These are phyloP conservation scores for Fistulinella cinereoalba DNA, from an alignment of 1,284 basidiomycete species.

Conservation along the genomic window DNA sequence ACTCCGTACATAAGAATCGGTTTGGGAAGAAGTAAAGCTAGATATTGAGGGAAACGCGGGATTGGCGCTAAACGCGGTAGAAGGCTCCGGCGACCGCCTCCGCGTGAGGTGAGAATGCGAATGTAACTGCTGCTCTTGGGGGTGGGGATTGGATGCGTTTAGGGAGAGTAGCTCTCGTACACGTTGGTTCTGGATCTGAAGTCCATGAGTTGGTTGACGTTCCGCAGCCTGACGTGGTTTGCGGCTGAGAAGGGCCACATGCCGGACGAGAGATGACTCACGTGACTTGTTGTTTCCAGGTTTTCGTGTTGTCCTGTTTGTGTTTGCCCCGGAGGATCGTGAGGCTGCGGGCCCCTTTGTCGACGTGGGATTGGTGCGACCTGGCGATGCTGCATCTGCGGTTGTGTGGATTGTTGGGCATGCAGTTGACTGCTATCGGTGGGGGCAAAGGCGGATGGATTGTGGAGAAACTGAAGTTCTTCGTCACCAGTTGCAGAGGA, in stretches of 20 bases:
- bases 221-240: background rate
- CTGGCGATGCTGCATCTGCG: conserved; percentile 11
- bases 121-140: background rate
- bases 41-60: conserved; percentile 8
- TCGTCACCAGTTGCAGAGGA: background rate
- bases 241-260: background rate
- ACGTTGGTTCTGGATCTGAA: conserved; percentile 19
- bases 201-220: conserved; percentile 2
- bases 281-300: conserved; percentile 2
- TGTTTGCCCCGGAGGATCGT: background rate
- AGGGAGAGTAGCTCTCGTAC: conserved; percentile 29
- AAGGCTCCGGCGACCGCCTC: conserved; percentile 4
- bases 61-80: background rate
- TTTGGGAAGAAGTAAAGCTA: conserved; percentile 1
- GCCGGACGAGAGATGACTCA: conserved; percentile 1
- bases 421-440: background rate
- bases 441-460: conserved; percentile 1
- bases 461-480: conserved; percentile 1
- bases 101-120: conserved; percentile 1
- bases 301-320: conserved; percentile 1
- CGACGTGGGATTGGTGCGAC: conserved; percentile 14
- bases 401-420: background rate
- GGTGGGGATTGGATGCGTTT: conserved; percentile 1
- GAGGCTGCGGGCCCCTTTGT: background rate
- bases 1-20: conserved; percentile 3